Base-by-base conservation (phyloP, 257 asterid genomes). In the Scutellaria barbata region DNA sequence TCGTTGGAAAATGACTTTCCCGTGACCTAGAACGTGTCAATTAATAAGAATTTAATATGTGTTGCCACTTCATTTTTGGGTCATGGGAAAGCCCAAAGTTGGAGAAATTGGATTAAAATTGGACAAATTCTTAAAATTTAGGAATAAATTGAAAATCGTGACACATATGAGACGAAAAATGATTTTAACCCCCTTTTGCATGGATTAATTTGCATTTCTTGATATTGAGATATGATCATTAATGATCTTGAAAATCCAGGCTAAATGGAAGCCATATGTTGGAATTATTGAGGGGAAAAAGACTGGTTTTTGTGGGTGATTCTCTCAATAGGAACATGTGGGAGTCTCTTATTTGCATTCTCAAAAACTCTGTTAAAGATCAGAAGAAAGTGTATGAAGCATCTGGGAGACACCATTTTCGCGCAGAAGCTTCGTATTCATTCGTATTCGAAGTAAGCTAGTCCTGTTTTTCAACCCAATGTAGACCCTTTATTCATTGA, bases 301-400 rank as follows among this genome's bases (percentile, higher is more conserved):
- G 95, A 8, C 70, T 87, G 10, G 92, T 83, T 41, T 87, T 87
- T 37, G 90, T 89, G 10, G 96, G 96, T 4, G 95, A 89, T 83
- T 89, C 95, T 39, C 76, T 89, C 3, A 89, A 89, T 74, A 79
- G 95, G 72, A 89, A 89, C 52, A 87, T 87, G 96, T 89, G 96
- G 96, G 96, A 89, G 72, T 89, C 96, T 69, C 90, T 89, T 37
- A 74, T 89, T 54, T 89, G 96, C 79, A 84, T 86, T 59, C 81
- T 89, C n/a, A 87, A 39, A 66, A 89, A 83, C 79, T 80, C 88
- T 8, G 85, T 83, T 1, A 83, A 82, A 71, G 81, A 89, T 77
- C 71, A 81, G 62, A 81, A 37, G 17, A 89, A 84, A 66, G 95
- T 89, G 42, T 89, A 81, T 35, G 96, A 87, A 78, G 86, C 72